Evolutionary conservation across 805 yeast genomes (phyloP), one percentile per base, ranked within the genome.

Genomic region (Saturnispora besseyi): DNA sequence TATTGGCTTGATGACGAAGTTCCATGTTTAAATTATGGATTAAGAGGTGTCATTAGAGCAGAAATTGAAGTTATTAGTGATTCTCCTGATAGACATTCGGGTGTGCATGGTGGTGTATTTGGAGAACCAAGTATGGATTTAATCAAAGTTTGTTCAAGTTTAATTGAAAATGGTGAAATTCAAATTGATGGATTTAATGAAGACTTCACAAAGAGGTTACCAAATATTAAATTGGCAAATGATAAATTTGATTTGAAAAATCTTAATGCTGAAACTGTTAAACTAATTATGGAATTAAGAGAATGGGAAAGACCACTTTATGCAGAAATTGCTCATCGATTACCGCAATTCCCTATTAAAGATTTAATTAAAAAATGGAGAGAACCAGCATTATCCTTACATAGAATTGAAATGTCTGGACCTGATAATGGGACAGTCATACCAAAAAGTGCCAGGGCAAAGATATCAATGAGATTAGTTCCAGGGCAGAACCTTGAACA

Each of bases 11-110:
- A 90, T 59, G 93, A 87, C 55, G 72, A 74, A 12, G 81, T 82
- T 18, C 99, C 99, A 1, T 91, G 97, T 64, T 71, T 93, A 58
- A 91, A 91, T 62, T 93, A 91, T 66, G 99, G 99, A 0, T 71
- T 93, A 51, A 75, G 99, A 62, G 99, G 99, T 46, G 91, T 90
- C 2, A 73, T 93, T 24, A 85, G 89, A 65, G 84, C 87, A 1
- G 72, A 81, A n/a, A 76, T 93, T 2, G 79, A 78, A 33, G 73
- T 93, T 10, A 70, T 72, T 51, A 79, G 89, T 46, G 90, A 82
- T 55, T 75, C 75, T 52, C 95, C 95, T 1, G 97, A 93, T 64
- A 71, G 95, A 51, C 99, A 93, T 62, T 87, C 97, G 0, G 99
- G 99, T 54, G 93, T 93, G 9, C 95, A 89, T 67, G 99, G 99